phyloP scores from a whole-genome alignment of 768 basidiomycete species.

The Naganishia friedmannii region DNA sequence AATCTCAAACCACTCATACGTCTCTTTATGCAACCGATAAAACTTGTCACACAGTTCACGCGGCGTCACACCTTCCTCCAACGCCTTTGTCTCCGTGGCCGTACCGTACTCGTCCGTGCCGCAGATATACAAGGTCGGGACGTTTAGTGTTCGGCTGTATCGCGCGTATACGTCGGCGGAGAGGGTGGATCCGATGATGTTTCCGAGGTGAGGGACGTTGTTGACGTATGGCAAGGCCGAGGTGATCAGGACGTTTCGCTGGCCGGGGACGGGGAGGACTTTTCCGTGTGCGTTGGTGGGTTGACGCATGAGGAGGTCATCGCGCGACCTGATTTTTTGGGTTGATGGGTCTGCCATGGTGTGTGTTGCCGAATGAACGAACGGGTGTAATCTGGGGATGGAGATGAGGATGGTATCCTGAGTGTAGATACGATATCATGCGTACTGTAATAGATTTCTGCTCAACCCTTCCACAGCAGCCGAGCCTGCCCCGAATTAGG shows the following conservation, averaged over 20 bases:
- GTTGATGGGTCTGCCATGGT: slow-evolving; percentile 12
- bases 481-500: too few relatives aligned
- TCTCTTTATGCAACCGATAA: slow-evolving; percentile 77
- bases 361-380: neutral
- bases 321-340: slow-evolving; percentile 7
- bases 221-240: slow-evolving; percentile 83
- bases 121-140: slow-evolving; percentile 87
- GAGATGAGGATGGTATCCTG: too few relatives aligned
- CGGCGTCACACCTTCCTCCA: slow-evolving; percentile 52
- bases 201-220: slow-evolving; percentile 92
- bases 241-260: slow-evolving; percentile 84
- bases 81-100: slow-evolving; percentile 85
- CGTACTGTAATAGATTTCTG: too few relatives aligned
- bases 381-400: neutral
- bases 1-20: slow-evolving; percentile 97
- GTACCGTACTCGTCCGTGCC: slow-evolving; percentile 99
- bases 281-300: neutral
- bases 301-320: slow-evolving; percentile 21
- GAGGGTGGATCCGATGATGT: slow-evolving; percentile 65
- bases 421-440: too few relatives aligned
- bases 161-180: slow-evolving; percentile 96
- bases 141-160: slow-evolving; percentile 74
- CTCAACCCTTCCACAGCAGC: too few relatives aligned
- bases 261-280: slow-evolving; percentile 73
- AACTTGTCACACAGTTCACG: slow-evolving; percentile 79